Conservation (phyloP, 495 filamentous ascomycete genomes). For the Terfezia boudieri region DNA sequence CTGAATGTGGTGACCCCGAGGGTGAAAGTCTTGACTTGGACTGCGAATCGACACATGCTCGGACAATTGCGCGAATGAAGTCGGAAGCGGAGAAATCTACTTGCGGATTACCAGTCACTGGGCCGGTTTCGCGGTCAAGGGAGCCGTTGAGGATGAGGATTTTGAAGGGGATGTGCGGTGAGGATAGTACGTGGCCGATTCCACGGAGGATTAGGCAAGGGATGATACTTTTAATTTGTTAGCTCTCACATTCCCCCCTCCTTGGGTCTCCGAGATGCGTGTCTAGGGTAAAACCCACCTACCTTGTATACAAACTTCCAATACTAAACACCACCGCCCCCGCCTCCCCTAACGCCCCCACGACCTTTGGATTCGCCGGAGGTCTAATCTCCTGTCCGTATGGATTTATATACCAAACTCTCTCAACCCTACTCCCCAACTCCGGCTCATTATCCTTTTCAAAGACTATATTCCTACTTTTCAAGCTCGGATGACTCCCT, state of each 20-base stretch:
- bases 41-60: constrained; percentile 31
- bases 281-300: background rate
- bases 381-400: constrained; percentile 80
- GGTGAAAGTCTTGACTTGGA: constrained; percentile 20
- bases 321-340: constrained; percentile 70
- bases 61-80: constrained; percentile 56
- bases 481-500: constrained; percentile 55
- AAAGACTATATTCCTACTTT: constrained; percentile 58
- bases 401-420: constrained; percentile 94
- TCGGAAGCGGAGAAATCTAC: constrained; percentile 45
- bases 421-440: constrained; percentile 49
- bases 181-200: constrained; percentile 33
- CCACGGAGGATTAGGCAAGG: constrained; percentile 48
- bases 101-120: constrained; percentile 16
- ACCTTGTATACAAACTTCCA: constrained; percentile 54
- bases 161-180: constrained; percentile 65
- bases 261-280: background rate
- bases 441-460: constrained; percentile 50
- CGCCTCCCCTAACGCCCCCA: constrained; percentile 38
- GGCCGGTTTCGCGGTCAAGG: constrained; percentile 68
- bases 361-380: constrained; percentile 52
- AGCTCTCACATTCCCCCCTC: too few species aligned
- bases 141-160: constrained; percentile 70
- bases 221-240: constrained; percentile 28
- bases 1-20: background rate